Evolutionary conservation across 2,329 filamentous ascomycete genomes (phyloP).

Genomic region (Seiridium unicorne): DNA sequence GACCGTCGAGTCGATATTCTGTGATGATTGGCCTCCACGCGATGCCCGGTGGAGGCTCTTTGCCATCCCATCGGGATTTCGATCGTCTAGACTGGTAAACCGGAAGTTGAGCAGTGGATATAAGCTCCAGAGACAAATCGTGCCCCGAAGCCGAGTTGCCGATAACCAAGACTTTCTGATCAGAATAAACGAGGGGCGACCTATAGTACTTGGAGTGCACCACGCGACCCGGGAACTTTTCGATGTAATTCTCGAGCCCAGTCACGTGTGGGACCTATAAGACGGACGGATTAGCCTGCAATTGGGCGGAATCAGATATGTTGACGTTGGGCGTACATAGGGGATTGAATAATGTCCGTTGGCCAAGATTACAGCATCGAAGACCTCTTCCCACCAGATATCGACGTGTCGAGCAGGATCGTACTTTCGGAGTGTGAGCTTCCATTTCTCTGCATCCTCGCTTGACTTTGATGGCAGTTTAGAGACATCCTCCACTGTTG

Average conservation of each 20-base stretch:
- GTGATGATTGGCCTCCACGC: constrained; percentile 53
- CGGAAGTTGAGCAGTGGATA: constrained; percentile 34
- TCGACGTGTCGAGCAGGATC: constrained; percentile 43
- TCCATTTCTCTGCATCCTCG: constrained; percentile 35
- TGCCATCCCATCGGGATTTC: constrained; percentile 48
- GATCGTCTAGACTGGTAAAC: constrained; percentile 53
- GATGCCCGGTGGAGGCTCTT: constrained; percentile 42
- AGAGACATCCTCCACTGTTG: constrained; percentile 49
- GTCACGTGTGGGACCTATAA: constrained; percentile 42
- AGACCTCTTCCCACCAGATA: constrained; percentile 52
- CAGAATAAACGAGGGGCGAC: constrained; percentile 29
- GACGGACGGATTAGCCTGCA: neutral
- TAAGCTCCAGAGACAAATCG: constrained; percentile 36
- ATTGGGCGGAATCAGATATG: neutral
- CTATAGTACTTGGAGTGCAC: constrained; percentile 47
- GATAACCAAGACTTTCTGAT: constrained; percentile 35
- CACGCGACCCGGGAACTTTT: constrained; percentile 36
- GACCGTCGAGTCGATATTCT: constrained; percentile 38
- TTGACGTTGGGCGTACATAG: constrained; percentile 30
- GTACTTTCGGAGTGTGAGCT: constrained; percentile 44
- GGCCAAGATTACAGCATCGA: constrained; percentile 42
- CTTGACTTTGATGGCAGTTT: constrained; percentile 19
- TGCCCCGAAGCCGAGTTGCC: constrained; percentile 45
- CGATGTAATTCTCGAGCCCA: constrained; percentile 38
- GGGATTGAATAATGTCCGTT: constrained; percentile 45